Percentiles rank a stretch among this genome's conserved stretches.
These are phyloP conservation scores for Plectosphaerella cucumerina DNA, from an alignment of 2,329 filamentous ascomycete species.

Conservation along the genomic window DNA sequence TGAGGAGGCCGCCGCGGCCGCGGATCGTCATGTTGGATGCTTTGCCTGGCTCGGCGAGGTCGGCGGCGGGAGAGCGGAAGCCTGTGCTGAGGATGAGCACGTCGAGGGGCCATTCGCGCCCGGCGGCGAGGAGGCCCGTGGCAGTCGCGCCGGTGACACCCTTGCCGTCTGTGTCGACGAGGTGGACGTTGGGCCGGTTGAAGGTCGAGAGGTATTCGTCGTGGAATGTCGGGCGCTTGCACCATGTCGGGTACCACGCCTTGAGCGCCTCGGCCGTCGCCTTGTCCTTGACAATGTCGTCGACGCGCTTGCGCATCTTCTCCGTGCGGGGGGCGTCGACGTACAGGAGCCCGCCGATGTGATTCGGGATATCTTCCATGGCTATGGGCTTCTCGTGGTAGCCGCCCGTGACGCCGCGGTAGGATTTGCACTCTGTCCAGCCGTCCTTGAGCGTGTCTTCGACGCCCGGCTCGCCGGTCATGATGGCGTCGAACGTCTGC, in stretches of 20 bases:
- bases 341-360: conserved; percentile 30
- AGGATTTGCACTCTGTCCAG: conserved; percentile 38
- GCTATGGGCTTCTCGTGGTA: conserved; percentile 12
- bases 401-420: conserved; percentile 29
- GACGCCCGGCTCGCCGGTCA: conserved; percentile 25
- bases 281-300: conserved; percentile 47
- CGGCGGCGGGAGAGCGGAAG: conserved; percentile 24
- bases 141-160: conserved; percentile 42
- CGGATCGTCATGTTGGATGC: conserved; percentile 21
- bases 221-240: conserved; percentile 60
- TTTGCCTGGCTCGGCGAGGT: conserved; percentile 21
- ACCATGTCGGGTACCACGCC: conserved; percentile 58
- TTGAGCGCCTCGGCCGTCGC: conserved; percentile 48
- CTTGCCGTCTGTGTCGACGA: conserved; percentile 55
- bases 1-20: conserved; percentile 37
- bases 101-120: conserved; percentile 43
- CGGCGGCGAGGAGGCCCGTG: conserved; percentile 42
- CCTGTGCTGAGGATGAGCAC: conserved; percentile 31
- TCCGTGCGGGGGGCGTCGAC: conserved; percentile 39
- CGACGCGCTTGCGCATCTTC: conserved; percentile 38
- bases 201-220: conserved; percentile 56
- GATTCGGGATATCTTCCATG: conserved; percentile 18
- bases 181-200: conserved; percentile 53
- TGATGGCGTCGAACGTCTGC: conserved; percentile 35
- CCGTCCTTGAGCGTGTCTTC: conserved; percentile 43